Percentiles rank a stretch among this genome's conserved stretches.
Conservation (phyloP, 345 rosid genomes). For the Laguncularia racemosa region DNA sequence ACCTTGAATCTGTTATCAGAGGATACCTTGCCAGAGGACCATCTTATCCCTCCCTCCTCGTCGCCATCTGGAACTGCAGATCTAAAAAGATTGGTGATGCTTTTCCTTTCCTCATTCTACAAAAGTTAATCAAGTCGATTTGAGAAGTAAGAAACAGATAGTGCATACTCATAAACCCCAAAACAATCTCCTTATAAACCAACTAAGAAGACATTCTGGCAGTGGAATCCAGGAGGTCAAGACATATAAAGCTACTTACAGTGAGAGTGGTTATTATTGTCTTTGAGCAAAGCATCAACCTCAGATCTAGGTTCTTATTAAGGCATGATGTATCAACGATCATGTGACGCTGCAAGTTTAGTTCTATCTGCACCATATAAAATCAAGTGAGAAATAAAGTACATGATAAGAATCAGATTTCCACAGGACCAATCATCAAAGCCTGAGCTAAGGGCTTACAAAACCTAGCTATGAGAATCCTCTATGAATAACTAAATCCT, state of each 20-base stretch:
- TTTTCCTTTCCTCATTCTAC: slow-evolving; percentile 49
- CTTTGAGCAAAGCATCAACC: slow-evolving; percentile 46
- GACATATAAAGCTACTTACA: slow-evolving; percentile 9
- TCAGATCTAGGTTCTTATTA: slow-evolving; percentile 54
- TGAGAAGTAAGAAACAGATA: neutral
- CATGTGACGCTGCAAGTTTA: slow-evolving; percentile 5
- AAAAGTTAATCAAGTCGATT: slow-evolving; percentile 3
- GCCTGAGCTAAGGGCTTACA: no score
- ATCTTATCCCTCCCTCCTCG: slow-evolving; percentile 65
- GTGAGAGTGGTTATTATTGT: slow-evolving; percentile 27
- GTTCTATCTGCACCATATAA: slow-evolving; percentile 1
- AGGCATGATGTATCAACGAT: slow-evolving; percentile 20
- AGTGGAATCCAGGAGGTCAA: no score
- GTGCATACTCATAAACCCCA: no score
- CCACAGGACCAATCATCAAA: no score
- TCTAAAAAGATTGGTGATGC: slow-evolving; percentile 35
- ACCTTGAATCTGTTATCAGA: slow-evolving; percentile 36
- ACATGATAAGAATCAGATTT: no score
- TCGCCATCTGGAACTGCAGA: slow-evolving; percentile 50
- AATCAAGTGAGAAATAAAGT: neutral
- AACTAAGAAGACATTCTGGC: no score
- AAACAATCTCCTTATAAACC: no score
- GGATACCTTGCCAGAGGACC: slow-evolving; percentile 40
- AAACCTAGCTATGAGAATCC: no score
- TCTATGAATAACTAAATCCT: no score